Conservation (phyloP, 2,329 filamentous ascomycete genomes). For the Periconia sp. region DNA sequence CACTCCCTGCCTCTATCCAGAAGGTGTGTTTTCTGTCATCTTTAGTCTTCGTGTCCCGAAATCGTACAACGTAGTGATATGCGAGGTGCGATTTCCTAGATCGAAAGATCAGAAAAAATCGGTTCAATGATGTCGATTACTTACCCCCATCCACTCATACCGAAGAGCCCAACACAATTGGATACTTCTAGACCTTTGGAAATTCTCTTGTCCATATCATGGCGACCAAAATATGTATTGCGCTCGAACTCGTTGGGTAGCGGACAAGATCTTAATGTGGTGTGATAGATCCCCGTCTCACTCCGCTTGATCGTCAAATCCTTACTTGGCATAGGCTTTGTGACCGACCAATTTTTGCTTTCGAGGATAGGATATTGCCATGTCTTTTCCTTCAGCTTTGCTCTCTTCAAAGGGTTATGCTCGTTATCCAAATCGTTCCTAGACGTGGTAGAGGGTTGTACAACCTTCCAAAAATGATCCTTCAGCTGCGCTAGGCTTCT, state of each 20-base stretch:
- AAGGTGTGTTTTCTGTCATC: slow-evolving; percentile 3
- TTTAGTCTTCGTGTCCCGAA: neutral
- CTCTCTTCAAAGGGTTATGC: neutral
- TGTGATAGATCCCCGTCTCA: no score
- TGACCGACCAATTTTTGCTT: neutral
- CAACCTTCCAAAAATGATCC: neutral
- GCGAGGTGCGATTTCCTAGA: slow-evolving; percentile 3
- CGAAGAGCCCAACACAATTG: neutral
- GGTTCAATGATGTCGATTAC: neutral
- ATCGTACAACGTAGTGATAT: neutral
- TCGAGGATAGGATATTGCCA: neutral
- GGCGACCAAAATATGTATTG: no score
- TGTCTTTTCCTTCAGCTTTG: neutral
- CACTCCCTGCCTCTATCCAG: slow-evolving; percentile 1
- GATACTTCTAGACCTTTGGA: no score
- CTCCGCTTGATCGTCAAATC: no score
- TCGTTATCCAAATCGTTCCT: neutral
- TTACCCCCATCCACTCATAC: neutral
- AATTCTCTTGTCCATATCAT: no score
- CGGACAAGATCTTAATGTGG: no score
- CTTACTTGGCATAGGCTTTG: neutral
- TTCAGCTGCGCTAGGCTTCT: neutral
- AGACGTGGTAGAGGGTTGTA: neutral
- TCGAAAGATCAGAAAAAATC: neutral
- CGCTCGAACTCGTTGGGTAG: no score